Evolutionary conservation across 306 rosid species (phyloP).

Genomic region (Trifolium repens): DNA sequence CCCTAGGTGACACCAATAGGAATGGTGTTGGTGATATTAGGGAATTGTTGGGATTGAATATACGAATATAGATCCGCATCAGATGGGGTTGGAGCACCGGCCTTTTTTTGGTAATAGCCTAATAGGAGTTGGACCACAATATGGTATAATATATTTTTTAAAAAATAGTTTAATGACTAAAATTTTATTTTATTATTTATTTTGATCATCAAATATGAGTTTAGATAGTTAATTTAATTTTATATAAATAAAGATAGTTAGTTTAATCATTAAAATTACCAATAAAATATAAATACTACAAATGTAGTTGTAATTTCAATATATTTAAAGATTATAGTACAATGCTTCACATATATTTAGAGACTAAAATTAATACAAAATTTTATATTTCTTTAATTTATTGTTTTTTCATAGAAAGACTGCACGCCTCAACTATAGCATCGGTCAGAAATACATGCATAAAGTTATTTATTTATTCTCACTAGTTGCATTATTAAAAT

Average conservation of each 20-base stretch:
- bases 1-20: neutral
- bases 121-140: neutral
- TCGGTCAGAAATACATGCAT: neutral
- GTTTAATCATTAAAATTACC: too few species aligned
- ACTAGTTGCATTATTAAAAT: conserved; percentile 45
- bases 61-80: conserved; percentile 22
- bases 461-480: neutral
- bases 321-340: too few species aligned
- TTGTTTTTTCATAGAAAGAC: conserved; percentile 23
- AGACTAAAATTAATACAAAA: neutral
- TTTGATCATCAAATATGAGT: too few species aligned
- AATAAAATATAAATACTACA: too few species aligned
- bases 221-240: too few species aligned
- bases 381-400: conserved; percentile 3
- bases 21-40: neutral
- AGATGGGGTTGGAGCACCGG: conserved; percentile 18
- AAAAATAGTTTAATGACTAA: too few species aligned
- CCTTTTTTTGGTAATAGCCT: neutral
- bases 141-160: too few species aligned
- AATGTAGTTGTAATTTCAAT: too few species aligned
- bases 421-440: conserved; percentile 31
- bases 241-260: too few species aligned
- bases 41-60: neutral
- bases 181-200: too few species aligned
- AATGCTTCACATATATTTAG: too few species aligned